Conservation (phyloP, 305 asterid genomes). For the Ruellia speciosa region DNA sequence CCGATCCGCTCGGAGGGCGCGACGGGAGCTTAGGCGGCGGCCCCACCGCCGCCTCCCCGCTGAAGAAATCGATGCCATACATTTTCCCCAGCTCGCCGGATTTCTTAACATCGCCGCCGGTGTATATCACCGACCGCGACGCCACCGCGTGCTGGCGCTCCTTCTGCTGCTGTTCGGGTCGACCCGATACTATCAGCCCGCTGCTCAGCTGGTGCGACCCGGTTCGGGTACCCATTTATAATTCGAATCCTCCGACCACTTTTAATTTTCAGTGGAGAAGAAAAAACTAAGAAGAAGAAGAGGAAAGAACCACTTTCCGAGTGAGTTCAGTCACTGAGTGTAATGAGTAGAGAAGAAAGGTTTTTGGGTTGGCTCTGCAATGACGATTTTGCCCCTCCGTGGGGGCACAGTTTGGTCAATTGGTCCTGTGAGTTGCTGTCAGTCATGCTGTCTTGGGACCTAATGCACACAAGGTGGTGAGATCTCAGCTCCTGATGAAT, state of each 20-base stretch:
- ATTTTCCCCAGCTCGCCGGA: conserved; percentile 76
- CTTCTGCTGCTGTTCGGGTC: conserved; percentile 45
- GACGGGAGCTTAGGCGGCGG: conserved; percentile 28
- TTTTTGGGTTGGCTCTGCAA: conserved; percentile 6
- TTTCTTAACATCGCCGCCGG: conserved; percentile 68
- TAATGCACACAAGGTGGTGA: background rate
- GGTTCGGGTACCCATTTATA: conserved; percentile 37
- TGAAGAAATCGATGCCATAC: conserved; percentile 41
- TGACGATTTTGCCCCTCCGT: conserved; percentile 22
- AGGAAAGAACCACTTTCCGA: too few relatives aligned
- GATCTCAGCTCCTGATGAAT: background rate
- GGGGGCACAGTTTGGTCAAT: conserved; percentile 4
- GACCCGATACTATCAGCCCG: conserved; percentile 62
- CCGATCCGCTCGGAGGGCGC: conserved; percentile 34
- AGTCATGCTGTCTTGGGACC: conserved; percentile 6
- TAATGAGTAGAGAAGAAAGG: background rate
- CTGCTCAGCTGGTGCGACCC: conserved; percentile 64
- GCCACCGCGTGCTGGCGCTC: conserved; percentile 42
- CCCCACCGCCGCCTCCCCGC: conserved; percentile 17
- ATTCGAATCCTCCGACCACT: background rate
- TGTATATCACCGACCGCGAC: conserved; percentile 54
- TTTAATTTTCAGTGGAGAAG: too few relatives aligned
- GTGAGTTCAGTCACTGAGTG: too few relatives aligned
- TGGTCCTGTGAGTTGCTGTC: conserved; percentile 9
- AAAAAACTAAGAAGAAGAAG: too few relatives aligned